These are phyloP conservation scores for Annona squamosa DNA, from an alignment of 164 flowering plant species.

Conservation along the genomic window DNA sequence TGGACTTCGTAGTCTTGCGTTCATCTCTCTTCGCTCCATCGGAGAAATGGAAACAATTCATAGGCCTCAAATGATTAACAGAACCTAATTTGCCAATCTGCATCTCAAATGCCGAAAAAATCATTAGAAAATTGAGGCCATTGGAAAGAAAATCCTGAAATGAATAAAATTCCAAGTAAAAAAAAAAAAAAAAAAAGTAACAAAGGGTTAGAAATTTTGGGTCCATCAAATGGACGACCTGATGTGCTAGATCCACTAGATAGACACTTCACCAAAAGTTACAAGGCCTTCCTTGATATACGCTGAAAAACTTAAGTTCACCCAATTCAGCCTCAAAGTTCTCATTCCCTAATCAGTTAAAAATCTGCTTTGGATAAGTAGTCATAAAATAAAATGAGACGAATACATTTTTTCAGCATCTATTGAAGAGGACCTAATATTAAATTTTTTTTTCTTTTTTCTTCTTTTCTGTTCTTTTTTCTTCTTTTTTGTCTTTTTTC, in stretches of 20 bases:
- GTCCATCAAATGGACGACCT: neutral
- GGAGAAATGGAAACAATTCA: conserved; percentile 58
- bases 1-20: conserved; percentile 28
- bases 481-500: neutral
- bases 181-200: neutral
- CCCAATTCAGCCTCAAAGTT: neutral
- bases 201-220: neutral
- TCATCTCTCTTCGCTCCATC: conserved; percentile 43
- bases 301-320: too few species aligned
- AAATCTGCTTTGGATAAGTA: neutral
- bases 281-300: neutral
- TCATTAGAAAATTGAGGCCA: conserved; percentile 6
- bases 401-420: neutral
- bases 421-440: neutral
- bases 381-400: too few species aligned
- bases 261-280: neutral
- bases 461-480: too few species aligned
- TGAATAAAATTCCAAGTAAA: neutral
- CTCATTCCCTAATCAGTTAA: neutral
- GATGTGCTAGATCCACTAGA: neutral
- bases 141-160: neutral
- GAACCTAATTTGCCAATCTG: conserved; percentile 9
- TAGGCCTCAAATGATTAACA: conserved; percentile 19
- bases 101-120: conserved; percentile 14
- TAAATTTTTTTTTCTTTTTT: neutral